Evolutionary conservation across 1,284 basidiomycete genomes (phyloP), one percentile per base, ranked within the genome.

Genomic region (Papiliotrema flavescens): DNA sequence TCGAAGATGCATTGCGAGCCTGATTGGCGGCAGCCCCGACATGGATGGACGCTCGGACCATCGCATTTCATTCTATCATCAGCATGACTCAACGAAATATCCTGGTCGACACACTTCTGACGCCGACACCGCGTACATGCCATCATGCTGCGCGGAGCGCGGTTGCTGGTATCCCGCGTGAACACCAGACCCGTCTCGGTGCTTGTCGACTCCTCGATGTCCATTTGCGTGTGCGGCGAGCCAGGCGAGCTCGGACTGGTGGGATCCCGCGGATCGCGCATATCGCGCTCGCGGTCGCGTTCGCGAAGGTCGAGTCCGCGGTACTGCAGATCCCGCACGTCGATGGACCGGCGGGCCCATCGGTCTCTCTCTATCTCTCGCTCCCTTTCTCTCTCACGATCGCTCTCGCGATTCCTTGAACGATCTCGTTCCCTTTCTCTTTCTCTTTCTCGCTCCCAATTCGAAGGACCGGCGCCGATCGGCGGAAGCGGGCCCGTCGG

Each of bases 71-170:
- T 75, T 49, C 65, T 59, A 8, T 24, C 28, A 24, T 51, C 41
- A 44, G 49, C 13, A 19, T 24, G 24, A n/a, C n/a, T 13, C 11
- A 5, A 7, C 28, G 7, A 3, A 6, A 13, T 13, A 44, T 35
- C 37, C 9, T 14, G 37, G 34, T 15, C 23, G 22, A 20, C 20
- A 61, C 54, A 72, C 69, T 70, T 72, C 56, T 71, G 69, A 47
- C 65, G 58, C 22, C 70, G 62, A 55, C 70, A 71, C 34, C 65
- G 56, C 48, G 66, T 66, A 63, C 73, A 75, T 7, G 73, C 73
- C 71, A 73, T 73, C 71, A 75, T 75, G 47, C 69, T 73, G 32
- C 73, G 60, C n/a, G 73, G 73, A 20, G 70, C 69, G 35, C 71
- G 46, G 52, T 64, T 65, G 20, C 63, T 62, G 11, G 66, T 62